Percentiles rank a stretch among this genome's conserved stretches.
phyloP scores from a whole-genome alignment of 1,139 yeast species.

The Nakaseomyces kungkrabaensis region DNA sequence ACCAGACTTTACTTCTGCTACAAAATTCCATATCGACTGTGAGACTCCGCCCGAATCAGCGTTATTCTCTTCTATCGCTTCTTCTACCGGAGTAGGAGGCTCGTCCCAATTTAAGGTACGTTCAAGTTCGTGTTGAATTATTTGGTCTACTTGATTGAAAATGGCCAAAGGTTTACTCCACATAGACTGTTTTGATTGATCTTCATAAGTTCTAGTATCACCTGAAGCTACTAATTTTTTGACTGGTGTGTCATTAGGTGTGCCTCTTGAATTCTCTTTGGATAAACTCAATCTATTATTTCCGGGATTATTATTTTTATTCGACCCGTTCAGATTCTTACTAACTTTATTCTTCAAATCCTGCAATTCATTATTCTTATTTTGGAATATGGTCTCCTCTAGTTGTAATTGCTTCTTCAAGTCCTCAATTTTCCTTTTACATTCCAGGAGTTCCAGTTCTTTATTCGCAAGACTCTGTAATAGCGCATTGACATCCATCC shows the following conservation, averaged over 20 bases:
- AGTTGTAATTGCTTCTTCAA: slow-evolving; percentile 17
- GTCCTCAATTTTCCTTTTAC: slow-evolving; percentile 27
- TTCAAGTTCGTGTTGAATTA: slow-evolving; percentile 59
- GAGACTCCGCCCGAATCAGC: slow-evolving; percentile 22
- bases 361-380: slow-evolving; percentile 19
- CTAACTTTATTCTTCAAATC: slow-evolving; percentile 22
- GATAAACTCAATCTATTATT: background rate
- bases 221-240: background rate
- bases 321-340: slow-evolving; percentile 8
- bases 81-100: slow-evolving; percentile 2
- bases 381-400: slow-evolving; percentile 20
- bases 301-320: background rate
- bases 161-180: slow-evolving; percentile 49
- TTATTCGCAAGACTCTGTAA: slow-evolving; percentile 25
- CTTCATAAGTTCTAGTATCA: slow-evolving; percentile 5
- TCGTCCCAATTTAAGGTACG: slow-evolving; percentile 35
- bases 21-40: slow-evolving; percentile 33
- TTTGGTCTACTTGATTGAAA: slow-evolving; percentile 58
- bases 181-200: slow-evolving; percentile 20
- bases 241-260: background rate
- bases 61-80: slow-evolving; percentile 4
- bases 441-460: slow-evolving; percentile 27
- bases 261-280: background rate
- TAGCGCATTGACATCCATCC: slow-evolving; percentile 13
- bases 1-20: slow-evolving; percentile 33